Evolutionary conservation across 1,139 yeast genomes (phyloP).

Genomic region (Diutina siamensis): DNA sequence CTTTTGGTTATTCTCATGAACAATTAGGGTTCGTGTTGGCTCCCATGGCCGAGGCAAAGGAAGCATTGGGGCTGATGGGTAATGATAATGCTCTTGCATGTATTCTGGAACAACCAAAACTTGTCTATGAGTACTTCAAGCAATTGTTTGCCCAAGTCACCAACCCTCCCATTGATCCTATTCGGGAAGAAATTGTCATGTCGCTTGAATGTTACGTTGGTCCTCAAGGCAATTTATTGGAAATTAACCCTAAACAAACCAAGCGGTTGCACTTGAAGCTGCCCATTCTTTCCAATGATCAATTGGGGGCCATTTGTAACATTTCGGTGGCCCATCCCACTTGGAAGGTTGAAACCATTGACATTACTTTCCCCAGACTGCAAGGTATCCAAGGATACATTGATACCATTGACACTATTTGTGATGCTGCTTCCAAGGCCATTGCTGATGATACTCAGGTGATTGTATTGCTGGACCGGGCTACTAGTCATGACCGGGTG

Average conservation of each 20-base stretch:
- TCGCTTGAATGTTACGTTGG: slow-evolving; percentile 94
- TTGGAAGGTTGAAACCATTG: slow-evolving; percentile 77
- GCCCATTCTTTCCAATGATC: slow-evolving; percentile 68
- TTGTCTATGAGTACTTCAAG: slow-evolving; percentile 87
- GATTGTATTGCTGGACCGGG: slow-evolving; percentile 65
- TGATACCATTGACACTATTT: slow-evolving; percentile 73
- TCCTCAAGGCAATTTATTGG: slow-evolving; percentile 92
- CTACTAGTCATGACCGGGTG: slow-evolving; percentile 47
- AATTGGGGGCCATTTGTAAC: slow-evolving; percentile 62
- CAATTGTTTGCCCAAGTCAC: slow-evolving; percentile 97
- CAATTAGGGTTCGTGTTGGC: slow-evolving; percentile 75
- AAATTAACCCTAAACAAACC: slow-evolving; percentile 87
- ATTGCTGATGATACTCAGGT: slow-evolving; percentile 67
- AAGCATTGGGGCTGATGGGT: slow-evolving; percentile 97
- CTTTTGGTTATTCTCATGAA: slow-evolving; percentile 89
- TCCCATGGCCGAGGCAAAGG: slow-evolving; percentile 96
- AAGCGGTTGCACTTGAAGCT: slow-evolving; percentile 73
- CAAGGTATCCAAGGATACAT: slow-evolving; percentile 85
- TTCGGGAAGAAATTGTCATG: slow-evolving; percentile 94
- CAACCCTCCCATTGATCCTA: slow-evolving; percentile 97
- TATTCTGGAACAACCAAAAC: slow-evolving; percentile 82
- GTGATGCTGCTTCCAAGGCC: slow-evolving; percentile 80
- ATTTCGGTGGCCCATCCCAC: slow-evolving; percentile 68
- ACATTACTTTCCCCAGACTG: slow-evolving; percentile 75
- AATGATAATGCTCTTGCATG: slow-evolving; percentile 97